Evolutionary conservation across 257 asterid genomes (phyloP).

Genomic region (Sherardia arvensis): DNA sequence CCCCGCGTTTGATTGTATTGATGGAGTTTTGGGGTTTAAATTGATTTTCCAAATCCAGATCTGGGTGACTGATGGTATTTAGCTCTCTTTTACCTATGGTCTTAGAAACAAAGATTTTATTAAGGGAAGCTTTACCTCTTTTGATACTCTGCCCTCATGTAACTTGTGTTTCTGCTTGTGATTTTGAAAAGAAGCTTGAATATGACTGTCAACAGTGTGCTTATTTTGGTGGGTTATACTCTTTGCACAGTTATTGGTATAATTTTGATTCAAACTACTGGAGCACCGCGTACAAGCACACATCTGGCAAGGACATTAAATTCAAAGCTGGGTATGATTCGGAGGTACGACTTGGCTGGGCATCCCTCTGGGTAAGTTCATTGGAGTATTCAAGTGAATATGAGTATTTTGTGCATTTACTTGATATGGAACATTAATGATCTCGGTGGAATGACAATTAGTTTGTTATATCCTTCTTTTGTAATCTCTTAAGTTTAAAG

Average conservation of each 20-base stretch:
- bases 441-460: neutral
- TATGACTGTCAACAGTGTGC: neutral
- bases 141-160: neutral
- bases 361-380: constrained; percentile 82
- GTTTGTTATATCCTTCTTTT: neutral
- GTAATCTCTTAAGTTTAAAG: neutral
- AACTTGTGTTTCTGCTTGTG: neutral
- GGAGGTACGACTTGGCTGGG: constrained; percentile 89
- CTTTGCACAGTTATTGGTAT: constrained; percentile 64
- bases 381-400: neutral
- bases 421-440: neutral
- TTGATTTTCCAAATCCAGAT: neutral
- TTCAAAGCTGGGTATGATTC: constrained; percentile 95
- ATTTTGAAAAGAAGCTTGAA: neutral
- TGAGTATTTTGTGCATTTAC: neutral
- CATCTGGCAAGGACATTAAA: constrained; percentile 71
- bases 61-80: neutral
- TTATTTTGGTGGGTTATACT: constrained; percentile 11
- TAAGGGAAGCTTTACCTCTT: neutral
- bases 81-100: no score
- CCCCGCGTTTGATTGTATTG: neutral
- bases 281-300: constrained; percentile 83
- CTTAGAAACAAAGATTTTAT: neutral
- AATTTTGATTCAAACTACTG: constrained; percentile 67
- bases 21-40: neutral